These are phyloP conservation scores for Suillus brevipes DNA, from an alignment of 768 basidiomycete species.

Conservation along the genomic window DNA sequence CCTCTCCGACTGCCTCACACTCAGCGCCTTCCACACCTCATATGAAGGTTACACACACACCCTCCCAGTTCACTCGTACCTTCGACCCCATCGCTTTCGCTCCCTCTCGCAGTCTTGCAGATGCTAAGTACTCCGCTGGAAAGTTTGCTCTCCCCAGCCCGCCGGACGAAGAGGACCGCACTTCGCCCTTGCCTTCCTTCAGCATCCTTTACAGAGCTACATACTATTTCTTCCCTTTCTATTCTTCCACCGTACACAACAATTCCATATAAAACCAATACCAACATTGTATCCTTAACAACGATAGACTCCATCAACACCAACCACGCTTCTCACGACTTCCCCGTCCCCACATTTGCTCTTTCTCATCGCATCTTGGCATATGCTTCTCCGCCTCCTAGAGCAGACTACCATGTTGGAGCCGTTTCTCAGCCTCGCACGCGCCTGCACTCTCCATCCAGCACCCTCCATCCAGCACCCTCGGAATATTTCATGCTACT, in stretches of 20 bases:
- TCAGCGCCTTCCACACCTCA: no score
- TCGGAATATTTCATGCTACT: slow-evolving; percentile 45
- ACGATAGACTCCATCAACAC: slow-evolving; percentile 27
- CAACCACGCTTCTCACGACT: slow-evolving; percentile 13
- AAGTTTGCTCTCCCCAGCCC: no score
- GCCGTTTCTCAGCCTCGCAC: slow-evolving; percentile 21
- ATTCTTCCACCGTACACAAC: slow-evolving; percentile 44
- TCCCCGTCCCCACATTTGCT: slow-evolving; percentile 52
- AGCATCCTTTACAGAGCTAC: slow-evolving; percentile 49
- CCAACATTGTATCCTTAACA: slow-evolving; percentile 42
- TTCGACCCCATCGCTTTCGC: no score
- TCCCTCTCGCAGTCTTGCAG: no score
- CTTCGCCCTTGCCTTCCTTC: slow-evolving; percentile 51
- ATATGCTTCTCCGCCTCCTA: slow-evolving; percentile 45
- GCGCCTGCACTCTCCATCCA: slow-evolving; percentile 26
- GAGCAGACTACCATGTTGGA: slow-evolving; percentile 20
- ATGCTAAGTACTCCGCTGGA: no score
- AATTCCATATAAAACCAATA: slow-evolving; percentile 32
- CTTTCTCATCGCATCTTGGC: slow-evolving; percentile 65
- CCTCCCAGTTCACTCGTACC: no score
- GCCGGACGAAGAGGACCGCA: no score
- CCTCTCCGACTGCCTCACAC: no score
- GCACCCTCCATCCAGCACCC: no score
- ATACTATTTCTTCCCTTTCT: slow-evolving; percentile 47
- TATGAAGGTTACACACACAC: no score